Conservation (phyloP, 2,329 filamentous ascomycete genomes). For the Furcasterigmium sp. region DNA sequence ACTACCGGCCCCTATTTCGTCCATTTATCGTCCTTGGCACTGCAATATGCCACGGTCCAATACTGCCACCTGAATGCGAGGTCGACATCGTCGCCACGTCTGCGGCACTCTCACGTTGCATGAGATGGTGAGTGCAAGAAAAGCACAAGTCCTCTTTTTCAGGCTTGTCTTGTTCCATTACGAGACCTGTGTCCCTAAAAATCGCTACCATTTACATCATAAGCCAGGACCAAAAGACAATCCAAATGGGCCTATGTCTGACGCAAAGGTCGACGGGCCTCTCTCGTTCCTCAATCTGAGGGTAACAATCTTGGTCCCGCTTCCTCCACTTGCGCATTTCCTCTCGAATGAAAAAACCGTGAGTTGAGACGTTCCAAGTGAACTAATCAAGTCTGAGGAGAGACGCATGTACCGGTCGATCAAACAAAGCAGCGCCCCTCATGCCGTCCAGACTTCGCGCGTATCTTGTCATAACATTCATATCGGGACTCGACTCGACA, state of each 20-base stretch:
- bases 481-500: neutral
- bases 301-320: neutral
- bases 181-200: neutral
- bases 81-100: too few species aligned
- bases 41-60: too few species aligned
- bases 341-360: neutral
- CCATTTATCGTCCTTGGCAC: too few species aligned
- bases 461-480: neutral
- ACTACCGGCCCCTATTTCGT: too few species aligned
- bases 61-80: too few species aligned
- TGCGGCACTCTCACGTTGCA: neutral
- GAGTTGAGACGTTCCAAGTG: constrained; percentile 1
- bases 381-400: constrained; percentile 1
- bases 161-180: neutral
- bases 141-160: neutral
- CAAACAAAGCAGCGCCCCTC: neutral
- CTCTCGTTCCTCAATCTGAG: neutral
- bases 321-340: constrained; percentile 3
- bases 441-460: neutral
- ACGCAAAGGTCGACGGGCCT: neutral
- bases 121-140: neutral
- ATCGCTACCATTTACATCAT: neutral
- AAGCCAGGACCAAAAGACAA: too few species aligned
- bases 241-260: too few species aligned
- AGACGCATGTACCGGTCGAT: neutral